phyloP scores from a whole-genome alignment of 495 filamentous ascomycete genomes.

The Astrocystis sublimbata region DNA sequence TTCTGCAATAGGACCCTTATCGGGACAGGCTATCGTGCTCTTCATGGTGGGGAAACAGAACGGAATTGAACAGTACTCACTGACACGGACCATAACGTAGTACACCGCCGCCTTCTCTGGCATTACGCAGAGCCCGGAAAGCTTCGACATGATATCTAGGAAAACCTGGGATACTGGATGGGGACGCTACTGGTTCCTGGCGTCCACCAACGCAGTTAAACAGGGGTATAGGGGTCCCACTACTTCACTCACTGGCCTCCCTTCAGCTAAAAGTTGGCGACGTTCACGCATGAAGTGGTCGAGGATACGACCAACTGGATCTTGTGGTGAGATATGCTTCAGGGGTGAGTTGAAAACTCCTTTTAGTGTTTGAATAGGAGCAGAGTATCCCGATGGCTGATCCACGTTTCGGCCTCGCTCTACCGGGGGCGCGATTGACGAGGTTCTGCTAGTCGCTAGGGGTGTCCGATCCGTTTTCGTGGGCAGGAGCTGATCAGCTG shows the following conservation, averaged over 20 bases:
- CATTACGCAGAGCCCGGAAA: slow-evolving; percentile 65
- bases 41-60: neutral
- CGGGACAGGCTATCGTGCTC: neutral
- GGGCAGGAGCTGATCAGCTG: slow-evolving; percentile 37
- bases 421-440: neutral
- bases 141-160: slow-evolving; percentile 74
- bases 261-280: slow-evolving; percentile 63
- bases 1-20: neutral
- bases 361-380: slow-evolving; percentile 9
- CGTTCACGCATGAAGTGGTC: slow-evolving; percentile 74
- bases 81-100: slow-evolving; percentile 80
- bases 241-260: slow-evolving; percentile 59
- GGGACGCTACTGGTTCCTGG: slow-evolving; percentile 56
- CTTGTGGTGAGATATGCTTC: slow-evolving; percentile 62
- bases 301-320: slow-evolving; percentile 71
- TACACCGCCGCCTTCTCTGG: slow-evolving; percentile 78
- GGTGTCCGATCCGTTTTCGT: slow-evolving; percentile 51
- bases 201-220: slow-evolving; percentile 71
- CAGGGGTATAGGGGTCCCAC: slow-evolving; percentile 74
- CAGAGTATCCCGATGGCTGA: slow-evolving; percentile 11
- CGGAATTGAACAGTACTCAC: neutral
- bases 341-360: slow-evolving; percentile 46
- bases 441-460: slow-evolving; percentile 15
- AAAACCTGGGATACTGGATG: slow-evolving; percentile 81
- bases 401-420: slow-evolving; percentile 16